These are phyloP conservation scores for Meyerozyma carpophila DNA, from an alignment of 1,139 yeast species.

Conservation along the genomic window DNA sequence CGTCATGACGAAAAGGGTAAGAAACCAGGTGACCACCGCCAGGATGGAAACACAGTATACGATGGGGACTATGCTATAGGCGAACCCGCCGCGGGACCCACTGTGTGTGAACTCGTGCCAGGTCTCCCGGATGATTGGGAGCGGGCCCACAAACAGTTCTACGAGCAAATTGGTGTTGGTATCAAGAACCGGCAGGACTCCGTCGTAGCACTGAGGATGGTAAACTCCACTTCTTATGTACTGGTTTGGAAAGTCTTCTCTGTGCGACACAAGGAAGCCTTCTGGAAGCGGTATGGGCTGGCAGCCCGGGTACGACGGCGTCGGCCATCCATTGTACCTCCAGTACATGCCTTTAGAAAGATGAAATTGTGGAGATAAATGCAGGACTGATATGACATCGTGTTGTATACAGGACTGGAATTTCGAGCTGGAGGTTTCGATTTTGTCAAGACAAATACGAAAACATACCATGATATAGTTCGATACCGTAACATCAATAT, in stretches of 20 bases:
- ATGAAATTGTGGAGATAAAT: too few species aligned
- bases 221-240: conserved; percentile 23
- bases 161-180: conserved; percentile 33
- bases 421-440: too few species aligned
- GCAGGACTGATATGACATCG: too few species aligned
- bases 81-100: conserved; percentile 39
- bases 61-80: conserved; percentile 55
- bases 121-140: conserved; percentile 35
- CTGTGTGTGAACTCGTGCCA: conserved; percentile 36
- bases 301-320: conserved; percentile 28
- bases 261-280: conserved; percentile 32
- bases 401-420: too few species aligned
- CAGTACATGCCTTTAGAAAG: conserved; percentile 43
- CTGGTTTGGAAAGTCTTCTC: conserved; percentile 14
- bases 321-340: conserved; percentile 26
- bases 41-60: conserved; percentile 60
- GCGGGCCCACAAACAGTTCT: conserved; percentile 20
- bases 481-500: too few species aligned
- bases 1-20: conserved; percentile 60
- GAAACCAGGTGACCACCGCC: conserved; percentile 59
- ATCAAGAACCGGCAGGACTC: conserved; percentile 37
- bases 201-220: conserved; percentile 32
- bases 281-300: conserved; percentile 21
- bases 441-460: too few species aligned
- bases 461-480: too few species aligned